Evolutionary conservation across 1,139 yeast genomes (phyloP), one percentile per base, ranked within the genome.

Genomic region (Zygotorulaspora mrakii): DNA sequence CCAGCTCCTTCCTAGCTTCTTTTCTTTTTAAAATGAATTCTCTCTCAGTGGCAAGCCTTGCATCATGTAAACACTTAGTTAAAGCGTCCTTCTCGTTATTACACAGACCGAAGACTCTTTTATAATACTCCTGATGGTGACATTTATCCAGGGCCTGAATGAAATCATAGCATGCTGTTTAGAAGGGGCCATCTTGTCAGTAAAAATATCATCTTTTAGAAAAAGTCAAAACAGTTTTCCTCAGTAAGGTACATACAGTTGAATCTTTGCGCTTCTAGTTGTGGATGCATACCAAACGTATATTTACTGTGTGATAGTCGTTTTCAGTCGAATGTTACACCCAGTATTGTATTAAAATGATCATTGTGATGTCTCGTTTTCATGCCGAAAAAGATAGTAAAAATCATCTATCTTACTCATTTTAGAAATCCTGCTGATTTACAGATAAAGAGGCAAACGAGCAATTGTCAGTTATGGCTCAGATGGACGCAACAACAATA

Each of bases 131-230:
- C 46, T 74, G 76, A 46, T 78, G 72, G 57, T 89, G 96, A 61
- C 98, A 91, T 59, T 85, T 82, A 58, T 89, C 96, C 10, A 91
- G 73, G 0, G 95, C 96, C 49, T 82, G 82, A 66, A 91, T 87
- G 39, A 88, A 73, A 48, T 81, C 83, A 37, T 77, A 80, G 62
- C 98, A 91, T 24, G 83, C 82, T 71, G 32, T 17, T 25, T 18
- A 17, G 22, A 20, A 32, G 6, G 3, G 11, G 9, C 21, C 31
- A 10, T 12, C 11, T 13, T 26, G 37, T 34, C 34, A 47, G 49
- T 45, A 37, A 9, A n/a, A n/a, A 20, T 20, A 6, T 20, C 9
- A 6, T 20, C 22, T 20, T 20, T 20, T 20, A 9, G 9, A 20
- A 20, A n/a, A n/a, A n/a, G n/a, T n/a, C n/a, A n/a, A n/a, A n/a